Base-by-base conservation (phyloP, 2,329 filamentous ascomycete genomes). In the Sphaceloma murrayae region DNA sequence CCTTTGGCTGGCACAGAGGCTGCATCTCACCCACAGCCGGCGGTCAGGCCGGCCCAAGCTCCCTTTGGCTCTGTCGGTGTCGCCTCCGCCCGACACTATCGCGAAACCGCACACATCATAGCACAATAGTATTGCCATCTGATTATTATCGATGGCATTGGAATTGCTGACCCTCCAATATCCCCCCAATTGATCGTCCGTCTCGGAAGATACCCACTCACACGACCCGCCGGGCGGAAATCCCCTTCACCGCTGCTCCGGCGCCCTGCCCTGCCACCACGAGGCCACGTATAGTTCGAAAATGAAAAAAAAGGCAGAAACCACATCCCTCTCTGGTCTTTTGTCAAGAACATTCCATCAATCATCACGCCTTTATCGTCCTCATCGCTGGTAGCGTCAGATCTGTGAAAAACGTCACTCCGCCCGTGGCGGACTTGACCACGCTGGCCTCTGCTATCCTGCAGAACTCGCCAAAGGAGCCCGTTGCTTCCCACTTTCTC, bases 401-500 rank as follows among this genome's bases (percentile, higher is more conserved):
- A 30, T 45, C 43, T 17, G 31, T 34, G 32, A 45, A 45, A 32
- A 45, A 45, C 13, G 43, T 45, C 31, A 45, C 43, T 4, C 43
- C 43, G n/a, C 31, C 43, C n/a, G 31, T 18, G 2, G 19, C 13
- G 2, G 43, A 27, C 31, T 34, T 34, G 16, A 29, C 31, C 9
- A 19, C 31, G 27, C 34, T 46, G 3, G 22, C 43, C 4, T 43
- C 38, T 4, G 34, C 11, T 9, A 47, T 21, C 13, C 66, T 65
- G 56, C 72, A 74, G 18, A 66, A 56, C 19, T 66, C 57, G 9
- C 56, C 60, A 53, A 73, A 74, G 21, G 64, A 60, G 1, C 69
- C 70, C 4, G 66, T 59, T 34, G 67, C 59, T 18, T 53, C 47
- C 14, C 62, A 64, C 39, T 62, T 64, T 36, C 51, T 54, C 34